Evolutionary conservation across 306 rosid species (phyloP).

Genomic region (Cicer bijugum): DNA sequence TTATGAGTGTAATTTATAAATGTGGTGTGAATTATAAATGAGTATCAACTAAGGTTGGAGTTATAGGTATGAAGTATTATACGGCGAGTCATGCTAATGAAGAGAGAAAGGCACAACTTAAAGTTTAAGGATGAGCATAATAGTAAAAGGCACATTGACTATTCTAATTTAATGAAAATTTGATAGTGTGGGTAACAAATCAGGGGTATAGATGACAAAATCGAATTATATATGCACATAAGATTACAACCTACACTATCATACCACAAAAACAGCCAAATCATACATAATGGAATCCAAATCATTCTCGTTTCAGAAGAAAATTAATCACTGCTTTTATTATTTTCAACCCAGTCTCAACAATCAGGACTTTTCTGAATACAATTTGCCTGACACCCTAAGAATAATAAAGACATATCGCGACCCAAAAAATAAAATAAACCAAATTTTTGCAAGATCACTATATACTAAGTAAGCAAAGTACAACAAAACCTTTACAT

Average conservation of each 20-base stretch:
- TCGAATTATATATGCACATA: not conserved
- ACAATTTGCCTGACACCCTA: conserved; percentile 54
- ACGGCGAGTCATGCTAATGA: no score
- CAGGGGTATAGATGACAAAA: no score
- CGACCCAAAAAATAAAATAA: conserved; percentile 41
- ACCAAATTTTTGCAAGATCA: conserved; percentile 47
- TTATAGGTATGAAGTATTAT: no score
- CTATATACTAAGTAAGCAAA: conserved; percentile 58
- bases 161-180: no score
- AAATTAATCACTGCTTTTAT: conserved; percentile 52
- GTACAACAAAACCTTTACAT: conserved; percentile 58
- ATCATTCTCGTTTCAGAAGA: conserved; percentile 31
- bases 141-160: no score
- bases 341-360: conserved; percentile 53
- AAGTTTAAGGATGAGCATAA: no score
- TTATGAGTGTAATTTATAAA: no score
- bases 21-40: no score
- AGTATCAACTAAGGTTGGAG: no score
- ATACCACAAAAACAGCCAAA: conserved; percentile 23
- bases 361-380: conserved; percentile 57
- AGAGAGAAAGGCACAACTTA: no score
- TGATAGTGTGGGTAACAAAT: no score
- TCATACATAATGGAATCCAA: conserved; percentile 21
- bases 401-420: conserved; percentile 45
- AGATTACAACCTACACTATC: not conserved